A percentile compares a stretch with the other conserved stretches of the same genome.
phyloP scores from a whole-genome alignment of 495 filamentous ascomycete genomes.

The Xylaria grammica region DNA sequence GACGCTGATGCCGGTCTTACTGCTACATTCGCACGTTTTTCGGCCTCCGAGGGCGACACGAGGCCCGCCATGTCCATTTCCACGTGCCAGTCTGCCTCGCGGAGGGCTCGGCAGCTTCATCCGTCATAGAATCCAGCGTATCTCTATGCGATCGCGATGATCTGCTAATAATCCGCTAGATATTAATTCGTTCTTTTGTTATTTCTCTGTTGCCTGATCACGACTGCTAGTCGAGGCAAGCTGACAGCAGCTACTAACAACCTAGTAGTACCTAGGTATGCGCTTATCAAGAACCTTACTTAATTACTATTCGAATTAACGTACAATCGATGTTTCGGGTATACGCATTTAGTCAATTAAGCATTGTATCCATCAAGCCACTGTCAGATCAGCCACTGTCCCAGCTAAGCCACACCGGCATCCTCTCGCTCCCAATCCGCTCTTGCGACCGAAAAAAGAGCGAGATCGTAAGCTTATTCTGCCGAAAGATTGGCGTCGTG shows the following conservation, averaged over 20 bases:
- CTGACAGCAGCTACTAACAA: constrained; percentile 3
- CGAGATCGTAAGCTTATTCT: constrained; percentile 7
- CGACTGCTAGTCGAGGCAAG: too few relatives aligned
- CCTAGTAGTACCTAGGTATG: too few relatives aligned
- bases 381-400: background rate
- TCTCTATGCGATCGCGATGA: too few relatives aligned
- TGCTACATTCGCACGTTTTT: constrained; percentile 7
- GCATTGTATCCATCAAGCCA: too few relatives aligned
- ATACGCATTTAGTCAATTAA: too few relatives aligned
- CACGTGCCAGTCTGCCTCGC: background rate
- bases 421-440: background rate
- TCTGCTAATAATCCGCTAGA: too few relatives aligned
- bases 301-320: too few relatives aligned
- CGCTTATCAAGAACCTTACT: too few relatives aligned
- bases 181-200: too few relatives aligned
- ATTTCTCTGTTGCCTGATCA: too few relatives aligned
- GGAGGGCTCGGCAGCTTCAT: background rate
- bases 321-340: too few relatives aligned
- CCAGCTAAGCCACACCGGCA: constrained; percentile 2
- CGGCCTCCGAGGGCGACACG: background rate
- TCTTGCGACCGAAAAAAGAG: constrained; percentile 10
- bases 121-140: constrained; percentile 1
- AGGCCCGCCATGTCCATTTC: background rate
- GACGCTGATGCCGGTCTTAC: background rate
- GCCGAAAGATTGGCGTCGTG: background rate